These are phyloP conservation scores for Chrysochromulina tobinii DNA, from an alignment of 78 protist species.

Conservation along the genomic window DNA sequence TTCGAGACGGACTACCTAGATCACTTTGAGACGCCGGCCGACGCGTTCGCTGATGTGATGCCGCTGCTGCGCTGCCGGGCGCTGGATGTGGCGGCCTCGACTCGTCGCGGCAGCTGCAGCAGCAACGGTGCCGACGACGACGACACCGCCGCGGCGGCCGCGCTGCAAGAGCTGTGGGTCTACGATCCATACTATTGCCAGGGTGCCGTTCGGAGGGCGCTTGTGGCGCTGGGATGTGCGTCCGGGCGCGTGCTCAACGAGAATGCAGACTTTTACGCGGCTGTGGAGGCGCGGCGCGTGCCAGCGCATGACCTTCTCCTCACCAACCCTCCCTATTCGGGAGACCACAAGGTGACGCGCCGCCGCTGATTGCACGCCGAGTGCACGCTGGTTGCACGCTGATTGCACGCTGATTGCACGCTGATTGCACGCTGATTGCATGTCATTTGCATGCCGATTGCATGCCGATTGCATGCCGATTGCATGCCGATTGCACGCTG, in stretches of 20 bases:
- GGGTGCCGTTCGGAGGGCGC: not conserved
- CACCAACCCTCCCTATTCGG: not conserved
- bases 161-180: not conserved
- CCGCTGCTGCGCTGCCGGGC: not conserved
- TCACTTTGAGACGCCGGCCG: not conserved
- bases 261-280: not conserved
- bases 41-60: not conserved
- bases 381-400: too few species aligned
- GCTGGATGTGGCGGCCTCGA: not conserved
- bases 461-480: too few species aligned
- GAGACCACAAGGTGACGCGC: not conserved
- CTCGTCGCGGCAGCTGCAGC: not conserved
- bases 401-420: too few species aligned
- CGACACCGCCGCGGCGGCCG: not conserved
- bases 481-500: too few species aligned
- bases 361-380: not conserved
- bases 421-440: too few species aligned
- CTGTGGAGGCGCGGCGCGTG: not conserved
- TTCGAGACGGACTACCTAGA: not conserved
- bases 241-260: not conserved
- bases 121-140: too few species aligned
- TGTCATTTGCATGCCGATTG: too few species aligned
- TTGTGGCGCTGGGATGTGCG: not conserved
- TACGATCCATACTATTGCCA: not conserved
- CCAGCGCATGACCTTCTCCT: not conserved